These are phyloP conservation scores for Stromatinia cepivora DNA, from an alignment of 2,329 filamentous ascomycete species.

Conservation along the genomic window DNA sequence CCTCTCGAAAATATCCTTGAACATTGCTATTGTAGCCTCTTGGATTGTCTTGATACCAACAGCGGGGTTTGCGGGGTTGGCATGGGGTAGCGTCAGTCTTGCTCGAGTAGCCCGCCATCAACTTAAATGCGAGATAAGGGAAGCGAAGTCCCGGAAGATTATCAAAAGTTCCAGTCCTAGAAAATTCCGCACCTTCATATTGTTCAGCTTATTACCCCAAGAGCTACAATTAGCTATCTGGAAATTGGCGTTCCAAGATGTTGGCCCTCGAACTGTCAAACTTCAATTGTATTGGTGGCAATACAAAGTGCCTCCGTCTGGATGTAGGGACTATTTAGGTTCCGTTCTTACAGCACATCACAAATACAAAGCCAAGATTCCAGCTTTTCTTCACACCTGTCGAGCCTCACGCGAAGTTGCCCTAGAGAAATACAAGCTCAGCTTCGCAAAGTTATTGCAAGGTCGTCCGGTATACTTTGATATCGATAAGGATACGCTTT, in stretches of 20 bases:
- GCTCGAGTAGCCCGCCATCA: background rate
- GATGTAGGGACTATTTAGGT: background rate
- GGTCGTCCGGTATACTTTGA: background rate
- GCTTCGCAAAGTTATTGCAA: background rate
- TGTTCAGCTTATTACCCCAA: background rate
- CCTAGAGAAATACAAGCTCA: background rate
- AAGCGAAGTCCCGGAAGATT: background rate
- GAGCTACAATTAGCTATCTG: background rate
- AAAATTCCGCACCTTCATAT: background rate
- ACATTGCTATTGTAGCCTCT: background rate
- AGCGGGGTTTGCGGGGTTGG: rapidly evolving
- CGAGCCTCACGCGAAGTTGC: background rate
- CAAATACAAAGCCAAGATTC: background rate
- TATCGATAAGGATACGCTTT: background rate
- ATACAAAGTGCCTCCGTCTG: background rate
- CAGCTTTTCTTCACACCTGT: background rate
- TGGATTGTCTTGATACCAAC: background rate
- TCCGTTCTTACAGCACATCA: background rate
- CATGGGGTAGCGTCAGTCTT: rapidly evolving
- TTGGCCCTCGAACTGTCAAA: background rate
- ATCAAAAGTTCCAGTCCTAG: background rate
- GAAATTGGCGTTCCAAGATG: background rate
- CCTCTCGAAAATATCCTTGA: too few relatives aligned
- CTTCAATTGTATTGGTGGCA: background rate
- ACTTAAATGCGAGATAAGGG: background rate